Evolutionary conservation across 2,329 filamentous ascomycete species (phyloP).

Genomic region (Paraconiothyrium brasiliense): DNA sequence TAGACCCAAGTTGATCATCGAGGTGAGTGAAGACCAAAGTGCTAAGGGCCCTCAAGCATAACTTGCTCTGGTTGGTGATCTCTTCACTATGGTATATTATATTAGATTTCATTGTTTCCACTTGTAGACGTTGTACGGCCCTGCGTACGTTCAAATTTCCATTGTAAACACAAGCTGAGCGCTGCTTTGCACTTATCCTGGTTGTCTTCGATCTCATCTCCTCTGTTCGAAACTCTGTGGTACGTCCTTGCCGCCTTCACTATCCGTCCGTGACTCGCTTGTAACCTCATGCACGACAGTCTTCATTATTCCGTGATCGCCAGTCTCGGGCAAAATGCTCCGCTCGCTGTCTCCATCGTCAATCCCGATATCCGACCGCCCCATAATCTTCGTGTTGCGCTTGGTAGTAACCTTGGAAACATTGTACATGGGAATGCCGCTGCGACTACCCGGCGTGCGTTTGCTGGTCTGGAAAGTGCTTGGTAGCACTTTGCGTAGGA

Average conservation of each 20-base stretch:
- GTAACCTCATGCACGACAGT: slow-evolving; percentile 35
- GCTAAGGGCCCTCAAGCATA: background rate
- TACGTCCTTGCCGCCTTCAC: background rate
- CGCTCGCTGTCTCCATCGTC: slow-evolving; percentile 35
- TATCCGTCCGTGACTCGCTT: slow-evolving; percentile 15
- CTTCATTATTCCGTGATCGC: slow-evolving; percentile 28
- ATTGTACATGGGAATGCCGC: slow-evolving; percentile 31
- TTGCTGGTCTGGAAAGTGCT: slow-evolving; percentile 21
- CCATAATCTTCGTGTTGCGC: slow-evolving; percentile 24
- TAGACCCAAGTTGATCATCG: background rate
- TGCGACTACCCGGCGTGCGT: slow-evolving; percentile 18
- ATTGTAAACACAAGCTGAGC: background rate
- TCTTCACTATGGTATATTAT: background rate
- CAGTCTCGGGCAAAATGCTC: slow-evolving; percentile 23
- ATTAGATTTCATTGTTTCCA: background rate
- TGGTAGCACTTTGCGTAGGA: slow-evolving; percentile 30
- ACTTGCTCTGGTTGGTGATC: background rate
- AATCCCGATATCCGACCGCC: slow-evolving; percentile 17
- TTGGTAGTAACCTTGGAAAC: slow-evolving; percentile 11
- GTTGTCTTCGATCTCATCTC: background rate
- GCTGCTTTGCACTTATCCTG: background rate
- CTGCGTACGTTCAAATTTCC: background rate
- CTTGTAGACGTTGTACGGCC: background rate
- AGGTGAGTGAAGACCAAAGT: background rate
- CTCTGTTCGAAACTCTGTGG: slow-evolving; percentile 2